Evolutionary conservation across 495 filamentous ascomycete species (phyloP).

Genomic region (Trichoderma asperelloides): DNA sequence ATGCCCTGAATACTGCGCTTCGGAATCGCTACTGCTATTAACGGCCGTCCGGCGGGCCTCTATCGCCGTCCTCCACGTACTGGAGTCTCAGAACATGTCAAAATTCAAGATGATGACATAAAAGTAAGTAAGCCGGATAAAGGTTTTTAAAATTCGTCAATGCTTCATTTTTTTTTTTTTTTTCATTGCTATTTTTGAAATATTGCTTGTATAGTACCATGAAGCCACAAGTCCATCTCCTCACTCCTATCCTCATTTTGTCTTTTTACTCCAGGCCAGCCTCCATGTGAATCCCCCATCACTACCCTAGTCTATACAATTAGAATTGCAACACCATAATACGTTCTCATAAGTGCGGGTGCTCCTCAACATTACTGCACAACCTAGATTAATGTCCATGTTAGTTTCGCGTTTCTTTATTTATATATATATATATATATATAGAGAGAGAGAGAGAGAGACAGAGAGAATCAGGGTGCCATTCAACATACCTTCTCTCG

Average conservation of each 20-base stretch:
- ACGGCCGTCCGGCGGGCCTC: neutral
- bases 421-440: no score
- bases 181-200: neutral
- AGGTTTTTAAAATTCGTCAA: neutral
- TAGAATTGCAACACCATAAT: conserved; percentile 2
- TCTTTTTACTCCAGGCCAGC: neutral
- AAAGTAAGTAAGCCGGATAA: neutral
- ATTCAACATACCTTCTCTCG: conserved; percentile 83
- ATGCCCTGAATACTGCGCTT: neutral
- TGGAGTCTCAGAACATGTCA: neutral
- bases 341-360: neutral
- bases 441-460: no score
- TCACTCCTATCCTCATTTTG: neutral
- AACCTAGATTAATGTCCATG: neutral
- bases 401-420: neutral
- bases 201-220: neutral
- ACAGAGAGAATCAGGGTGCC: no score
- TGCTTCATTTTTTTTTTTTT: neutral
- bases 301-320: conserved; percentile 17
- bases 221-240: neutral
- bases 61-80: neutral
- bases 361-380: conserved; percentile 1
- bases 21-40: neutral
- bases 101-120: neutral
- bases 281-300: neutral